Evolutionary conservation across 2,329 filamentous ascomycete genomes (phyloP).

Genomic region (Samsoniella hepiali): DNA sequence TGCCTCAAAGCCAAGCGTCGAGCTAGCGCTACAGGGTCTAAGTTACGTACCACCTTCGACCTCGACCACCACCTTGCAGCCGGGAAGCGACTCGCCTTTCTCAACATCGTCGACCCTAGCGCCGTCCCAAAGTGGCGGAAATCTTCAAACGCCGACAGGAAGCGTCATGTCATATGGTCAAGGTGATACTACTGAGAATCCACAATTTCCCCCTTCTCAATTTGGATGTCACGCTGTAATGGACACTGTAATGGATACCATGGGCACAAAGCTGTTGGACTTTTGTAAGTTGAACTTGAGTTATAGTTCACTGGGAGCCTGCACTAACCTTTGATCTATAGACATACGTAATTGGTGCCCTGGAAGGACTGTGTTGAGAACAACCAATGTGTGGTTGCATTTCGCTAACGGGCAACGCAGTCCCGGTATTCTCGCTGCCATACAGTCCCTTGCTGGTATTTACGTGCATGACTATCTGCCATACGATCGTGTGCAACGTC

Average conservation of each 20-base stretch:
- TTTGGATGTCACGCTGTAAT: too few species aligned
- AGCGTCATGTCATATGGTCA: background rate
- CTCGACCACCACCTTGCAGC: background rate
- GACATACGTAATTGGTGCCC: conserved; percentile 41
- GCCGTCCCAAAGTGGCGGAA: background rate
- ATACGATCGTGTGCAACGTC: too few species aligned
- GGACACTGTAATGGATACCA: conserved; percentile 8
- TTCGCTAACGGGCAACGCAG: conserved; percentile 39
- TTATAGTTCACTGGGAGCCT: background rate
- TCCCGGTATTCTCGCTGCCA: too few species aligned
- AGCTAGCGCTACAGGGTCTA: background rate
- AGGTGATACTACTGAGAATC: background rate
- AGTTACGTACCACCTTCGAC: background rate
- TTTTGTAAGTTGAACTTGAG: background rate
- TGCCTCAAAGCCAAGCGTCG: background rate
- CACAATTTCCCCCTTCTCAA: conserved; percentile 1
- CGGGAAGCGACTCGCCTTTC: too few species aligned
- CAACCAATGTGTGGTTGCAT: conserved; percentile 41
- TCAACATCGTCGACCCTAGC: background rate
- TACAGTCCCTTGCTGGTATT: too few species aligned
- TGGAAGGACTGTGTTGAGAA: conserved; percentile 36
- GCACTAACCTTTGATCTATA: conserved; percentile 22
- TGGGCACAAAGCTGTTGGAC: conserved; percentile 13
- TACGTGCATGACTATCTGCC: too few species aligned
- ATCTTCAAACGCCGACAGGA: background rate